Percentiles rank a stretch among this genome's conserved stretches.
These are phyloP conservation scores for Rhodamnia argentea DNA, from an alignment of 345 rosid genomes.

Conservation along the genomic window DNA sequence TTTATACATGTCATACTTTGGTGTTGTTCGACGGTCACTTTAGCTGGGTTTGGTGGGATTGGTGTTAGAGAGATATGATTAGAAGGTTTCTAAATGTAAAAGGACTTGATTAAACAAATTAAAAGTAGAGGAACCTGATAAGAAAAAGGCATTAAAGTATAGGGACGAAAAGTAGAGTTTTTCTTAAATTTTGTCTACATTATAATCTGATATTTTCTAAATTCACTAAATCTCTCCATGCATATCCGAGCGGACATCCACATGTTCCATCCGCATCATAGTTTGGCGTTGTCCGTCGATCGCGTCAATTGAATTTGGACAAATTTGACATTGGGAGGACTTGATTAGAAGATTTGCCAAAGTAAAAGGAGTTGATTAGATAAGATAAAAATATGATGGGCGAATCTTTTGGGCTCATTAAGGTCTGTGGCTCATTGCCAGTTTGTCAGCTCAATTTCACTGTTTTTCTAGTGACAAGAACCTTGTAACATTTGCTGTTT, in stretches of 20 bases:
- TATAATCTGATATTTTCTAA: neutral
- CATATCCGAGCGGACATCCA: neutral
- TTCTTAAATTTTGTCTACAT: neutral
- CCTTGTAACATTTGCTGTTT: neutral
- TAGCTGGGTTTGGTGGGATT: rapidly evolving
- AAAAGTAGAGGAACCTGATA: neutral
- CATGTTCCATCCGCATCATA: neutral
- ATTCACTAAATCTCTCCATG: neutral
- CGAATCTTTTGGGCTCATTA: neutral
- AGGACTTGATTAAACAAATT: neutral
- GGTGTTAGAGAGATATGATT: rapidly evolving
- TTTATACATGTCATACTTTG: neutral
- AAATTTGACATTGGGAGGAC: neutral
- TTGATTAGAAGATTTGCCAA: neutral
- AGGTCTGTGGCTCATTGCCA: neutral
- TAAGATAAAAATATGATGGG: neutral
- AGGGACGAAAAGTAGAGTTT: neutral
- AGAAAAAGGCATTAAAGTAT: neutral
- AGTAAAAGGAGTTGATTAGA: neutral
- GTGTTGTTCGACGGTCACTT: rapidly evolving
- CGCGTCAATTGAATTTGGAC: neutral
- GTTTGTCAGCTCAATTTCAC: neutral
- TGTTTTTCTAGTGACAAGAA: neutral
- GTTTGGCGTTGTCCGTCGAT: neutral
- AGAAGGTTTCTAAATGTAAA: neutral